phyloP scores from a whole-genome alignment of 1,139 yeast genomes.

The Taphrina pruni region DNA sequence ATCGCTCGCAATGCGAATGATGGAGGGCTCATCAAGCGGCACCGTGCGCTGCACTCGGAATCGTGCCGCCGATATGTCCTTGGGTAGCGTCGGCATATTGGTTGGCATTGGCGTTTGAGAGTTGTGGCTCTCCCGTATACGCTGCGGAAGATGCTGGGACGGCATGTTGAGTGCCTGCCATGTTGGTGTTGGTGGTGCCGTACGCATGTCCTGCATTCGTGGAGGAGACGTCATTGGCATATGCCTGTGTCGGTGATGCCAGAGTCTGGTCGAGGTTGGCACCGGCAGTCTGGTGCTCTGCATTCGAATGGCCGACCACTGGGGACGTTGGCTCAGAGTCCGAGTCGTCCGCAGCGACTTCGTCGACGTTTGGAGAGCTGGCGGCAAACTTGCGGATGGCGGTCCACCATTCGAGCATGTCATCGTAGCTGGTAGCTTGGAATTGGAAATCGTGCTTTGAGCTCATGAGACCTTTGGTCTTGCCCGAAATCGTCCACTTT shows the following conservation, averaged over 20 bases:
- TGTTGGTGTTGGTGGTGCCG: neutral
- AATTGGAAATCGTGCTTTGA: slow-evolving; percentile 56
- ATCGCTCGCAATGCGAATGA: too few species aligned
- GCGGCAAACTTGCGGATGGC: slow-evolving; percentile 53
- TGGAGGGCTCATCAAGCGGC: neutral
- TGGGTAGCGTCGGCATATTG: neutral
- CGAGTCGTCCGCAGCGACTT: slow-evolving; percentile 29
- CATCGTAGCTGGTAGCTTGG: slow-evolving; percentile 57
- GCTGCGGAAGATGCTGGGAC: neutral
- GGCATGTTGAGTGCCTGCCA: neutral
- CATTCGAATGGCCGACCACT: neutral
- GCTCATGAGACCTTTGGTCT: slow-evolving; percentile 48
- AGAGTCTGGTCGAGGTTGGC: neutral
- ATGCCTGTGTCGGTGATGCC: neutral
- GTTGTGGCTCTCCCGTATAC: neutral
- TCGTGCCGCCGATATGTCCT: neutral
- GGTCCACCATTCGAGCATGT: slow-evolving; percentile 57
- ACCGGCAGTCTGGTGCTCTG: neutral
- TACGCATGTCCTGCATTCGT: slow-evolving; percentile 8
- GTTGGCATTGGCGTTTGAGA: neutral
- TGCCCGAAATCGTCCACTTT: slow-evolving; percentile 57
- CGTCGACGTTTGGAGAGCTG: slow-evolving; percentile 20
- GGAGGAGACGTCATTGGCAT: neutral
- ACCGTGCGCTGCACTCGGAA: slow-evolving; percentile 22
- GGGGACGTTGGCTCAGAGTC: slow-evolving; percentile 31